Base-by-base conservation (phyloP, 352 stramenopile genomes). In the Globisporangium alternatum region DNA sequence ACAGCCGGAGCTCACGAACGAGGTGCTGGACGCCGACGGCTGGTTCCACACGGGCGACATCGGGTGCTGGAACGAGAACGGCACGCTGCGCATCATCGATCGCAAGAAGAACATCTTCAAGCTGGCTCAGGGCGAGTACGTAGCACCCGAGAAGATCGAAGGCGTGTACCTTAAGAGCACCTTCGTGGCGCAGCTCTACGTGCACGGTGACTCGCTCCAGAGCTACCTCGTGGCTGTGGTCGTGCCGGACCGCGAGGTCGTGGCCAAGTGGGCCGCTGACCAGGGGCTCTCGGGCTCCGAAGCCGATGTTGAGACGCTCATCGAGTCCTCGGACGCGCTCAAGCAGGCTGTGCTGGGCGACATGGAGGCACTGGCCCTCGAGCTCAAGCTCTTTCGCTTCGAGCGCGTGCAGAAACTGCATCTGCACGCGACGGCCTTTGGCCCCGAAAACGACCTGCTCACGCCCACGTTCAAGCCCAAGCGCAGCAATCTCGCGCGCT, bases 381-480 rank as follows among this genome's bases (percentile, higher is more conserved):
- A 73, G 10, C 69, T 66, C 1, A 77, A 87, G 57, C 80, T 99
- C 25, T 81, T 95, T 53, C 90, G 93, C 35, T 98, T 98, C 69
- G 96, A 99, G 78, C 90, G 83, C 19, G 79, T 96, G 6, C 96
- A 92, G 59, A 93, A 89, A 54, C 71, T 98, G n/a, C 71, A 97
- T 62, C 70, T 98, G 30, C 78, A 96, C 67, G 64, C 80, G 0
- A 82, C 97, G 47, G 72, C 86, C 25, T 98, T 98, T 66, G 87
- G 73, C 1, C 79, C 89, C 12, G 94, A 98, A n/a, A 96, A 97
- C 62, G 91, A 80, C 25, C 76, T 98, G 37, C 74, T 97, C 9
- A 99, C 96, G 30, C 95, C 96, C 25, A 98, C 96, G 0, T 98
- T 98, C 78, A 99, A 99, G 74, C 85, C 98, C 62, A 98, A 98